Evolutionary conservation across 2,329 filamentous ascomycete genomes (phyloP).

Genomic region (Colletotrichum kahawae): DNA sequence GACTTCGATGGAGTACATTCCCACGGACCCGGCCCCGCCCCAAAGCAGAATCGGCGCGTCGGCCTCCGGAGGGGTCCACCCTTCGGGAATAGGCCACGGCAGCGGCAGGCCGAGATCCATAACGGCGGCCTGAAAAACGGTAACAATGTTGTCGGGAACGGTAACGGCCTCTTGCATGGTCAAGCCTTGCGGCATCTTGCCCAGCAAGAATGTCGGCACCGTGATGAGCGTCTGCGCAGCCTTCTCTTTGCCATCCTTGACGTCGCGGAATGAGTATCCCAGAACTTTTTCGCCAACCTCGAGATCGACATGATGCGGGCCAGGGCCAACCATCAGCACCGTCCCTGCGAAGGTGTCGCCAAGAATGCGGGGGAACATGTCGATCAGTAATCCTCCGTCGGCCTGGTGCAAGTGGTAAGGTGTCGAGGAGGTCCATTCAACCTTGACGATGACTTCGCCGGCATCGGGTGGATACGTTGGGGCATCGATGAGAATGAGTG

Average conservation of each 20-base stretch:
- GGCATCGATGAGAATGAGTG: conserved; percentile 26
- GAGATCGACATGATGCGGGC: conserved; percentile 36
- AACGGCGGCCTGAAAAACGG: conserved; percentile 59
- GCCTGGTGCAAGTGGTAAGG: conserved; percentile 67
- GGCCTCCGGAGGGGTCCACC: conserved; percentile 38
- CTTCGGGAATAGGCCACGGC: conserved; percentile 59
- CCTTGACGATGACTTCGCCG: conserved; percentile 57
- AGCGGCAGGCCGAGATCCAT: conserved; percentile 56
- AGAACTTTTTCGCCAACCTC: conserved; percentile 60
- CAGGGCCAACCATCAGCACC: conserved; percentile 54
- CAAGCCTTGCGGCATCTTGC: conserved; percentile 46
- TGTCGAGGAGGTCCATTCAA: conserved; percentile 64
- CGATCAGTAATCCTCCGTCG: conserved; percentile 61
- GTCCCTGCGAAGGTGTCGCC: conserved; percentile 58
- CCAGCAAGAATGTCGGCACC: conserved; percentile 52
- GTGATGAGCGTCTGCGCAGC: conserved; percentile 62
- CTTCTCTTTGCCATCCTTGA: conserved; percentile 50
- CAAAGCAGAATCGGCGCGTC: conserved; percentile 52
- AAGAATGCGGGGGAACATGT: conserved; percentile 51
- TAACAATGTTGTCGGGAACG: conserved; percentile 62
- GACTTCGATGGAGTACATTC: conserved; percentile 54
- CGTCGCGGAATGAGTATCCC: conserved; percentile 54
- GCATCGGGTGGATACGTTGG: conserved; percentile 36
- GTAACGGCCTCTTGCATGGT: conserved; percentile 54
- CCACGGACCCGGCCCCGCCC: conserved; percentile 59